phyloP scores from a whole-genome alignment of 441 rosid genomes.

The Corymbia calophylla region DNA sequence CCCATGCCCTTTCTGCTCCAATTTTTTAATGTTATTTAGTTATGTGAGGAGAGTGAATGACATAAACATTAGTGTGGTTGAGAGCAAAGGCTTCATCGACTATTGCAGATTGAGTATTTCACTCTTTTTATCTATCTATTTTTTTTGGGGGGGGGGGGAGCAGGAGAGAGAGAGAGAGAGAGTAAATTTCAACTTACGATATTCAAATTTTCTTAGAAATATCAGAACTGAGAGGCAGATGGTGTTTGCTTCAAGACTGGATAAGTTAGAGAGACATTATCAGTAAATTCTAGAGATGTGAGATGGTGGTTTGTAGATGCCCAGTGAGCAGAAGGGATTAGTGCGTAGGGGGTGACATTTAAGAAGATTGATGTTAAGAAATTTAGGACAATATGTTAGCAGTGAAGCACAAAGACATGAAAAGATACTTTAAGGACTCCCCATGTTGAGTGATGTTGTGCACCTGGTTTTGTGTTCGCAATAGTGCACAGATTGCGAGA shows the following conservation, averaged over 20 bases:
- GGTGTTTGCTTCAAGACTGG: not conserved
- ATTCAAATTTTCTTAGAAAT: not conserved
- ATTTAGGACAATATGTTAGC: not conserved
- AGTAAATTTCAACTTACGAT: not conserved
- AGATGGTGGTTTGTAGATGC: not conserved
- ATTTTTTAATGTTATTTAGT: not conserved
- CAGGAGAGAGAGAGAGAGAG: too few relatives aligned
- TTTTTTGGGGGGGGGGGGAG: not conserved
- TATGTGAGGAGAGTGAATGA: not conserved
- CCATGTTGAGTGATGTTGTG: not conserved
- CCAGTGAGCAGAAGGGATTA: not conserved
- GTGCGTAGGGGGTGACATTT: not conserved
- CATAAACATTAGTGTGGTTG: not conserved
- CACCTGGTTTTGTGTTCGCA: not conserved
- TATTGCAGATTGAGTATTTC: fast-evolving
- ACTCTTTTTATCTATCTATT: not conserved
- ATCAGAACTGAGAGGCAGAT: not conserved
- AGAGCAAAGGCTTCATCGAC: not conserved
- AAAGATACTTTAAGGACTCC: not conserved
- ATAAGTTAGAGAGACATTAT: not conserved
- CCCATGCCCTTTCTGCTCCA: not conserved
- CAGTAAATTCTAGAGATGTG: not conserved
- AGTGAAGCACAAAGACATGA: not conserved
- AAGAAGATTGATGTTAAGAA: not conserved
- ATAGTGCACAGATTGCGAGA: not conserved